Evolutionary conservation across 2,329 filamentous ascomycete genomes (phyloP).

Genomic region (Venturia nashicola): DNA sequence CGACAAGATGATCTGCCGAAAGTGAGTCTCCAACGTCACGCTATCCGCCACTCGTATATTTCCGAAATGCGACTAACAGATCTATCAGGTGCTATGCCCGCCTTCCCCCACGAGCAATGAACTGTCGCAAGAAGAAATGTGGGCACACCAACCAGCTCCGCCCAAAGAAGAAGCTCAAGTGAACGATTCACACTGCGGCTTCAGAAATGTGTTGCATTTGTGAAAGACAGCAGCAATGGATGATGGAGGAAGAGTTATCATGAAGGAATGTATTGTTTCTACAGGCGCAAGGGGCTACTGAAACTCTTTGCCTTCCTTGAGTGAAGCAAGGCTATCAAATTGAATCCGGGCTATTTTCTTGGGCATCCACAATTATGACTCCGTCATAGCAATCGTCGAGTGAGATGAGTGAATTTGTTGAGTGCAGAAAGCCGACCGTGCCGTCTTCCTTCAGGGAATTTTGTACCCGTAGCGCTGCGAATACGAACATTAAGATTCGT

Average conservation of each 20-base stretch:
- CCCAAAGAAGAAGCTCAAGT: constrained; percentile 99
- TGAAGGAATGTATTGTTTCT: not conserved
- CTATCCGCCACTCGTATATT: not conserved
- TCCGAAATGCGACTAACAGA: not conserved
- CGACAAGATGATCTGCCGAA: constrained; percentile 99
- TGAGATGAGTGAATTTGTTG: not conserved
- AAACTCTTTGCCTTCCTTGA: not conserved
- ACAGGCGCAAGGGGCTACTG: not conserved
- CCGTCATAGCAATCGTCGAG: not conserved
- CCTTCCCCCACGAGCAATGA: constrained; percentile 95
- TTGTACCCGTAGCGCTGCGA: not conserved
- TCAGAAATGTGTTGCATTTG: not conserved
- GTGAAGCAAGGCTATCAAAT: not conserved
- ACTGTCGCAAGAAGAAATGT: constrained; percentile 99
- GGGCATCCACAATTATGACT: not conserved
- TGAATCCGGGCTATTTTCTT: not conserved
- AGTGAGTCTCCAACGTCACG: constrained; percentile 39
- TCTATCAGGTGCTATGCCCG: constrained; percentile 40
- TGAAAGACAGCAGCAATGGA: not conserved
- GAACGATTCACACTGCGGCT: constrained; percentile 18
- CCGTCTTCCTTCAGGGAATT: not conserved
- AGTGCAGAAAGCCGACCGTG: not conserved
- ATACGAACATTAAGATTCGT: not conserved
- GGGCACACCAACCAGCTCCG: constrained; percentile 99
- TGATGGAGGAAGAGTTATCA: not conserved